Conservation (phyloP, 352 stramenopile species). For the Phytophthora brassicae region DNA sequence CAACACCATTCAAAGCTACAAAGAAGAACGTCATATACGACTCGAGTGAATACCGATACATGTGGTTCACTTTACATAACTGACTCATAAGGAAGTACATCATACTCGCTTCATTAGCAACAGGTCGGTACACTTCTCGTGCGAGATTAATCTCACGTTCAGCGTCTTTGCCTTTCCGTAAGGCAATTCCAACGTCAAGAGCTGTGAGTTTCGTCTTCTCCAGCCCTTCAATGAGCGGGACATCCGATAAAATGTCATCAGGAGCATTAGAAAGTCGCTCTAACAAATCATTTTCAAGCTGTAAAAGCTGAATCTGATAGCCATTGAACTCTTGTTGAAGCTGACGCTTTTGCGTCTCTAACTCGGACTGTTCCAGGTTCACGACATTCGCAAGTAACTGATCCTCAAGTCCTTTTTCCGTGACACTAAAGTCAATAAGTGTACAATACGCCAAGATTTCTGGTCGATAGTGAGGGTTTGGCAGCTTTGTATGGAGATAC, state of each 20-base stretch:
- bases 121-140: conserved; percentile 88
- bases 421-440: conserved; percentile 95
- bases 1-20: conserved; percentile 72
- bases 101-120: conserved; percentile 89
- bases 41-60: conserved; percentile 94
- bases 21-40: conserved; percentile 90
- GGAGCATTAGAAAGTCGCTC: conserved; percentile 91
- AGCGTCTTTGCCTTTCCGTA: conserved; percentile 84
- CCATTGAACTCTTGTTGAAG: conserved; percentile 90
- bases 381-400: conserved; percentile 90
- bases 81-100: conserved; percentile 93
- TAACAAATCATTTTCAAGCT: conserved; percentile 89
- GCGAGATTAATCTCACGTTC: conserved; percentile 92
- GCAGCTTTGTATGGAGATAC: conserved; percentile 91
- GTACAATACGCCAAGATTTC: conserved; percentile 93
- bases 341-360: conserved; percentile 89
- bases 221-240: conserved; percentile 91
- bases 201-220: conserved; percentile 91
- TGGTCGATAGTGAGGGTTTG: conserved; percentile 91
- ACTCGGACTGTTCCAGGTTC: conserved; percentile 84
- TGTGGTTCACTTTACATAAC: conserved; percentile 90
- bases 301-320: conserved; percentile 91
- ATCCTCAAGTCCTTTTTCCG: conserved; percentile 88
- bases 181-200: conserved; percentile 81
- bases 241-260: conserved; percentile 91